phyloP scores from a whole-genome alignment of 768 basidiomycete species.

The Kwoniella pini region DNA sequence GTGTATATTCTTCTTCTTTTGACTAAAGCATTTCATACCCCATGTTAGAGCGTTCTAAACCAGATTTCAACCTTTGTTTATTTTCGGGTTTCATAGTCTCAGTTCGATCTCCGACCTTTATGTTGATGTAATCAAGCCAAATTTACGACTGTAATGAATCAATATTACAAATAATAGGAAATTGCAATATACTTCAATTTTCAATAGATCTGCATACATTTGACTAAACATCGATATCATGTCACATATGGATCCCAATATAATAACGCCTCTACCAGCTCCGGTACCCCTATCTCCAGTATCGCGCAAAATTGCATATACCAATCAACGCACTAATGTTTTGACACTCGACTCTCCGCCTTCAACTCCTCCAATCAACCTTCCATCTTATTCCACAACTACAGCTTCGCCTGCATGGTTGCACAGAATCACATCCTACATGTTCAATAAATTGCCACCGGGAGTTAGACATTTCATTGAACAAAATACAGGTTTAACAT shows the following conservation, averaged over 20 bases:
- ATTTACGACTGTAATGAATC: too few species aligned
- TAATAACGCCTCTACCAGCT: neutral
- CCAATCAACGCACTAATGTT: neutral
- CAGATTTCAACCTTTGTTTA: too few species aligned
- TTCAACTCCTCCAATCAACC: neutral
- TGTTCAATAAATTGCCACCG: conserved; percentile 4
- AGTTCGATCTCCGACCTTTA: too few species aligned
- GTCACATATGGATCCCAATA: neutral
- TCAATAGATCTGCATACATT: too few species aligned
- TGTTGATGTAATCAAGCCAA: too few species aligned
- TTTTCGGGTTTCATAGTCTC: too few species aligned
- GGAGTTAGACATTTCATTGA: conserved; percentile 4
- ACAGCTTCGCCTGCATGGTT: neutral
- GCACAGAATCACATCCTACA: neutral
- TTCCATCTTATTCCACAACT: neutral
- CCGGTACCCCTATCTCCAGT: conserved; percentile 18
- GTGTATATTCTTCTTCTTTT: neutral
- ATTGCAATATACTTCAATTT: too few species aligned
- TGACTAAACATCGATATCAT: neutral
- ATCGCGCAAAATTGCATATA: neutral
- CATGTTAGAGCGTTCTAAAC: too few species aligned
- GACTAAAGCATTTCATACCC: too few species aligned
- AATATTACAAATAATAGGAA: too few species aligned
- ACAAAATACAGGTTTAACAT: conserved; percentile 63
- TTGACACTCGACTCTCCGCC: conserved; percentile 7